Evolutionary conservation across 805 yeast species (phyloP).

Genomic region (Yamadazyma endophytica): DNA sequence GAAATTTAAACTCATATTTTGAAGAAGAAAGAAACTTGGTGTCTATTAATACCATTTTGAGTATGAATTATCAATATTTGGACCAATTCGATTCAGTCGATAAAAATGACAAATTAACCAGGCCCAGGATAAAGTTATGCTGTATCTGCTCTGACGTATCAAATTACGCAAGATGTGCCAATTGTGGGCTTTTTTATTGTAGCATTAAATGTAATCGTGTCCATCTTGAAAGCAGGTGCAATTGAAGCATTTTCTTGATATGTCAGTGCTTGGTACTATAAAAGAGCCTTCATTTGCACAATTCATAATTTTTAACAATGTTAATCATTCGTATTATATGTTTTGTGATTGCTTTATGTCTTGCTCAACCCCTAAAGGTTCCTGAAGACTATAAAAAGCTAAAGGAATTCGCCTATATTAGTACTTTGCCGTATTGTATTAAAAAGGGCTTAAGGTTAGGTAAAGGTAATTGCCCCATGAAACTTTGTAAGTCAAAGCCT

Average conservation of each 20-base stretch:
- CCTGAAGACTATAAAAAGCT: conserved; percentile 18
- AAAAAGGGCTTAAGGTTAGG: conserved; percentile 25
- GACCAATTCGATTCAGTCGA: conserved; percentile 25
- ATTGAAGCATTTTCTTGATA: conserved; percentile 10
- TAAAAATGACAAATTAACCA: conserved; percentile 13
- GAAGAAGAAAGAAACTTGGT: conserved; percentile 44
- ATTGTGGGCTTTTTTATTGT: conserved; percentile 38
- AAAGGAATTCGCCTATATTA: conserved; percentile 28
- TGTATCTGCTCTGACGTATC: conserved; percentile 38
- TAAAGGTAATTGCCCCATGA: conserved; percentile 22
- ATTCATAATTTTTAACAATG: background rate
- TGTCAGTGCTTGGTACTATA: background rate
- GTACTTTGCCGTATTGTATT: conserved; percentile 36
- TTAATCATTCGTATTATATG: too few relatives aligned
- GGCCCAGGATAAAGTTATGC: conserved; percentile 35
- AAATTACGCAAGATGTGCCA: conserved; percentile 33
- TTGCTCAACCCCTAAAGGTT: background rate
- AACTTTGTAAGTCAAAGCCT: conserved; percentile 18
- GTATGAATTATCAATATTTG: conserved; percentile 36
- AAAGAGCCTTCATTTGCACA: background rate
- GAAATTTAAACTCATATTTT: conserved; percentile 41
- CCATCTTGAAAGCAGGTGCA: conserved; percentile 41
- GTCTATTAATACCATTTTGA: conserved; percentile 38
- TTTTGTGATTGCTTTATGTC: background rate
- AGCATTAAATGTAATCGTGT: conserved; percentile 36